These are phyloP conservation scores for Solanum clarkiae DNA, from an alignment of 257 asterid species.

Conservation along the genomic window DNA sequence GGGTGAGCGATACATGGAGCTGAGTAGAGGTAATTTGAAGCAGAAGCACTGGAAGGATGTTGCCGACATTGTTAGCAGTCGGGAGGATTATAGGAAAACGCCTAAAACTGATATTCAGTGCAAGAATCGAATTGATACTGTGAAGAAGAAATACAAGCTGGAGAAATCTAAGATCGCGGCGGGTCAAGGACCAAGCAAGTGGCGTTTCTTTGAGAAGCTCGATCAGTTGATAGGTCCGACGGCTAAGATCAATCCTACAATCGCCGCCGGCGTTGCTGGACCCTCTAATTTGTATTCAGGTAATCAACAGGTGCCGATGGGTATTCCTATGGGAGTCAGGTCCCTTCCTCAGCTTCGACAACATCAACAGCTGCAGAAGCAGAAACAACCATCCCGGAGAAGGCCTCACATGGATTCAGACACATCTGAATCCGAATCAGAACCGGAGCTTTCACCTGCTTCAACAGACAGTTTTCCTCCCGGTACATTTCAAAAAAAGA, in stretches of 20 bases:
- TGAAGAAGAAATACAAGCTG: constrained; percentile 75
- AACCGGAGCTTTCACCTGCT: constrained; percentile 37
- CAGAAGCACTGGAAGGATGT: constrained; percentile 91
- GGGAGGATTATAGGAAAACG: constrained; percentile 39
- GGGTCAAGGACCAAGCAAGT: constrained; percentile 48
- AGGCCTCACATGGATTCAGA: constrained; percentile 24
- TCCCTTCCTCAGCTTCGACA: constrained; percentile 15
- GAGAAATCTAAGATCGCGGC: constrained; percentile 75
- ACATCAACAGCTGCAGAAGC: constrained; percentile 9
- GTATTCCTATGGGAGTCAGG: constrained; percentile 30
- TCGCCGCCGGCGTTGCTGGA: constrained; percentile 5
- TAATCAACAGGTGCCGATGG: constrained; percentile 21
- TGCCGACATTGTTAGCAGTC: constrained; percentile 59
- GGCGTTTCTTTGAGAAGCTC: constrained; percentile 56
- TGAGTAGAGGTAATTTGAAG: constrained; percentile 79
- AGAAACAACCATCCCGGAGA: constrained; percentile 15
- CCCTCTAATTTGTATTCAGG: not conserved
- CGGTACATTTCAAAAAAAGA: constrained; percentile 24
- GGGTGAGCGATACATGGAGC: constrained; percentile 76
- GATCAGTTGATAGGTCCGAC: constrained; percentile 58
- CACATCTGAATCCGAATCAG: constrained; percentile 41
- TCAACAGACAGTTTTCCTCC: constrained; percentile 64
- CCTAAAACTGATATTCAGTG: constrained; percentile 86
- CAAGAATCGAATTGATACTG: constrained; percentile 86
- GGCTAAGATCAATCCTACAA: constrained; percentile 8